A percentile compares a stretch with the other conserved stretches of the same genome.
phyloP scores from a whole-genome alignment of 1,139 yeast species.

The Candida tunisiensis region DNA sequence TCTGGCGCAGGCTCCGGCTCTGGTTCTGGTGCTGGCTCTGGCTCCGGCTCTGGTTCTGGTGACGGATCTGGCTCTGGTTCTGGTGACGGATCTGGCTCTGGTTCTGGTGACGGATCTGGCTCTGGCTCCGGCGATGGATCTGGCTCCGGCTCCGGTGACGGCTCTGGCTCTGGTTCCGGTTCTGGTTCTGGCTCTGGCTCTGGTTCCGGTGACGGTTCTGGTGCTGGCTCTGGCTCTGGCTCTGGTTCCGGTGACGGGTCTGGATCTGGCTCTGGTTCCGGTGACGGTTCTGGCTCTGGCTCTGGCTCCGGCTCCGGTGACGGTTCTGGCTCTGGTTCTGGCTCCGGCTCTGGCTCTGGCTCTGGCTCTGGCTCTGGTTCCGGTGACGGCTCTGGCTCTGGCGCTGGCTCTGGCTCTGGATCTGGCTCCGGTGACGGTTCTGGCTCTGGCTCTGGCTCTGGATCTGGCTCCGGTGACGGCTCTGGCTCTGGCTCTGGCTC shows the following conservation, averaged over 20 bases:
- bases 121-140: neutral
- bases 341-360: slow-evolving; percentile 4
- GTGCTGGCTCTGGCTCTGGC: neutral
- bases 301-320: slow-evolving; percentile 3
- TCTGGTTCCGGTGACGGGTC: neutral
- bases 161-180: neutral
- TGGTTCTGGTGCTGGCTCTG: neutral
- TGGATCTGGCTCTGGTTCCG: slow-evolving; percentile 4
- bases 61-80: neutral
- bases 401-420: neutral
- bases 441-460: slow-evolving; percentile 9
- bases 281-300: slow-evolving; percentile 5
- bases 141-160: neutral
- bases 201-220: slow-evolving; percentile 1
- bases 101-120: neutral
- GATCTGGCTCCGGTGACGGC: slow-evolving; percentile 11
- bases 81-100: neutral
- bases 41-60: neutral
- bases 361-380: slow-evolving; percentile 4
- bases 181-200: slow-evolving; percentile 3
- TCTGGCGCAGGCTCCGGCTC: neutral
- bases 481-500: slow-evolving; percentile 12
- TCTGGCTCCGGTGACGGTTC: slow-evolving; percentile 1
- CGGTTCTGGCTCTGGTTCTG: slow-evolving; percentile 6
- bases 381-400: neutral